A percentile compares a stretch with the other conserved stretches of the same genome.
Conservation (phyloP, 257 asterid species). For the Solanum piurae region DNA sequence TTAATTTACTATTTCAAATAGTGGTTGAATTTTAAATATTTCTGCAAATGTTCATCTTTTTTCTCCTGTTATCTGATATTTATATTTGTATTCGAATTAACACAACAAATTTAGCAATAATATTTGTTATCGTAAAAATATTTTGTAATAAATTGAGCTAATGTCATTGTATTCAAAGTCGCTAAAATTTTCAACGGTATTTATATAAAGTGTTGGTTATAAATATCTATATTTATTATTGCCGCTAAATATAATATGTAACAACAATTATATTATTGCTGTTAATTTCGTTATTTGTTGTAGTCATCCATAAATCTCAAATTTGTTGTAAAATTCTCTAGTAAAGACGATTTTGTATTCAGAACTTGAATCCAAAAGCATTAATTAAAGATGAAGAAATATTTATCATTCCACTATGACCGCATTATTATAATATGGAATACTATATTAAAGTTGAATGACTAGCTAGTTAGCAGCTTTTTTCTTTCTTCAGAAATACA, state of each 20-base stretch:
- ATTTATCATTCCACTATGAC: neutral
- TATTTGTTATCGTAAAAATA: too few relatives aligned
- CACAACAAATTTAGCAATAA: too few relatives aligned
- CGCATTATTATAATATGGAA: neutral
- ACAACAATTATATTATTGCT: too few relatives aligned
- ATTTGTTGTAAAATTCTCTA: too few relatives aligned
- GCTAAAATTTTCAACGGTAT: fast-evolving
- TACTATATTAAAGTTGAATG: neutral
- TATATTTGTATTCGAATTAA: neutral
- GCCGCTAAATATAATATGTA: too few relatives aligned
- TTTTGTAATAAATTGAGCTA: neutral
- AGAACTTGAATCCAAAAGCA: fast-evolving
- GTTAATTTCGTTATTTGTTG: neutral
- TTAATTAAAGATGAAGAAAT: neutral
- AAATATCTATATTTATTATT: too few relatives aligned
- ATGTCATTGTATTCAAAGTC: neutral
- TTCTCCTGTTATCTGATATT: neutral
- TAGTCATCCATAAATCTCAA: too few relatives aligned
- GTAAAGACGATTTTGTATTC: neutral
- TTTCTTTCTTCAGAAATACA: neutral
- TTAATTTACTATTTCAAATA: neutral
- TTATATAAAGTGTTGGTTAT: neutral
- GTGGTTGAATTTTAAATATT: neutral
- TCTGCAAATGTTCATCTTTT: neutral
- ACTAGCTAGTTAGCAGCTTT: neutral